Base-by-base conservation (phyloP, 2,329 filamentous ascomycete genomes). In the Ceratocystis destructans region DNA sequence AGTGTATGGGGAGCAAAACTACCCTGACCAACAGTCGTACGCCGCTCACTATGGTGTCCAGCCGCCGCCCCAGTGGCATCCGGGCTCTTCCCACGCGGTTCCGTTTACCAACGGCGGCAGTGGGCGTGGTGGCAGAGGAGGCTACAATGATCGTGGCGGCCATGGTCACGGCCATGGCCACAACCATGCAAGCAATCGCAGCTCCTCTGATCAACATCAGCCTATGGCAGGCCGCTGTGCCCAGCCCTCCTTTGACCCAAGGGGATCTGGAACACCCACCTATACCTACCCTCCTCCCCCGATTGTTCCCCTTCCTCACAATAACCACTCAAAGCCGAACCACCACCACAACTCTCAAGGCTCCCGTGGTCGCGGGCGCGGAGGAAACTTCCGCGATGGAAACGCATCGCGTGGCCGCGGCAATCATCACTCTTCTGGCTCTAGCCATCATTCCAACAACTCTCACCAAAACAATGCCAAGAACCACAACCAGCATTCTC, bases 351-450 rank as follows among this genome's bases (percentile, higher is more conserved):
- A 65, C 25, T n/a, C 61, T 33, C 45, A 55, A 37, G 71, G 53
- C 53, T 45, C 71, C 59, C 71, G 71, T 62, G 75, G 76, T 62
- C 72, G 73, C 66, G 72, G 74, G 37, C 75, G 74, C 61, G 74
- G 76, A 57, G 72, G 75, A 45, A 73, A 72, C 64, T 71, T 74
- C 53, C 72, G 76, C 66, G 76, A 77, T 67, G 73, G 73, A 46
- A 71, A 71, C 64, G 69, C 74, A 59, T 62, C 48, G 41, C 79
- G 79, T 69, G 80, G 80, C 17, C 66, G 66, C 64, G 76, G 79
- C 37, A 75, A 77, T 63, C 76, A 79, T 69, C 72, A 75, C 79
- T 70, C 81, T 80, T 82, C 83, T 55, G 75, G 73, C 67, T 25
- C 70, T 31, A 75, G 74, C 25, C 72, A 73, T n/a, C 72, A 68